Evolutionary conservation across 1,284 basidiomycete species (phyloP).

Genomic region (Cryptococcus neoformans): DNA sequence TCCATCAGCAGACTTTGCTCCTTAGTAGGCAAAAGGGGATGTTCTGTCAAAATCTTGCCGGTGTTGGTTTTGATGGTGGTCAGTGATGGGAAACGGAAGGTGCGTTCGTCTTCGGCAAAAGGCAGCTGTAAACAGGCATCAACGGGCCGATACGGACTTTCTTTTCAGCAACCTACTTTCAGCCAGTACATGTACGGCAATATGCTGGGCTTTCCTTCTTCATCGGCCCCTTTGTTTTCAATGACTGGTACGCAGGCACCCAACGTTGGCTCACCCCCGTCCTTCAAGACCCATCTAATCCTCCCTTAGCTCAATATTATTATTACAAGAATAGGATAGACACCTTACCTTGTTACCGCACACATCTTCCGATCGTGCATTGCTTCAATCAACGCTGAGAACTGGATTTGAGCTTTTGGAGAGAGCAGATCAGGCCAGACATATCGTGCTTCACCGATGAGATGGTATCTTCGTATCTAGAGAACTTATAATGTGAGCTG

Average conservation of each 20-base stretch:
- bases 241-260: slow-evolving; percentile 60
- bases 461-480: slow-evolving; percentile 54
- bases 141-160: slow-evolving; percentile 49
- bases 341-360: too few relatives aligned
- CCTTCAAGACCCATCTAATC: slow-evolving; percentile 57
- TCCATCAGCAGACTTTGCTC: slow-evolving; percentile 80
- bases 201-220: slow-evolving; percentile 22
- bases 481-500: too few relatives aligned
- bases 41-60: slow-evolving; percentile 68
- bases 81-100: slow-evolving; percentile 81
- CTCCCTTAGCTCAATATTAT: too few relatives aligned
- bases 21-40: slow-evolving; percentile 78
- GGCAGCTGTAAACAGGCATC: slow-evolving; percentile 62
- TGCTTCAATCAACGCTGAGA: slow-evolving; percentile 75
- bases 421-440: slow-evolving; percentile 73
- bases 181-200: slow-evolving; percentile 68
- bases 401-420: slow-evolving; percentile 75
- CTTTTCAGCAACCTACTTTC: slow-evolving; percentile 55
- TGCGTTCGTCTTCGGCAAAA: slow-evolving; percentile 88
- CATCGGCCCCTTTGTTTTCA: slow-evolving; percentile 49
- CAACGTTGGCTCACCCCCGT: slow-evolving; percentile 55
- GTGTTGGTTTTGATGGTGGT: slow-evolving; percentile 70
- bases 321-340: too few relatives aligned
- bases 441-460: slow-evolving; percentile 84
- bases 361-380: slow-evolving; percentile 65